A percentile compares a stretch with the other conserved stretches of the same genome.
These are phyloP conservation scores for Phaffia rhodozyma DNA, from an alignment of 1,284 basidiomycete species.

Conservation along the genomic window DNA sequence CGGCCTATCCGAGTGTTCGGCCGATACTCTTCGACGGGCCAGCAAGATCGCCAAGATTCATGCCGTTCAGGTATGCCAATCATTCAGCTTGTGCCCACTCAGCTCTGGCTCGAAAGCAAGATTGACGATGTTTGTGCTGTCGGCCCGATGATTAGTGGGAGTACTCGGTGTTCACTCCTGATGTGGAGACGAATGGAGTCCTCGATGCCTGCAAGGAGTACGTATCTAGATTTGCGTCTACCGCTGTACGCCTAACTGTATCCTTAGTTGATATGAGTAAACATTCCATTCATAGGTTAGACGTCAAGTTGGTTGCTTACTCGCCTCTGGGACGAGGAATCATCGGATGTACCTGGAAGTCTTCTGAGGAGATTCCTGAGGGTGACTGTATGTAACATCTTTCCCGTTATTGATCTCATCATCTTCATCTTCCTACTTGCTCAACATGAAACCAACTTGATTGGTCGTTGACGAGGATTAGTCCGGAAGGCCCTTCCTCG, in stretches of 20 bases:
- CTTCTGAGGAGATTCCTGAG: constrained; percentile 25
- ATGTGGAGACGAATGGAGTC: constrained; percentile 36
- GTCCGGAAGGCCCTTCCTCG: constrained; percentile 29
- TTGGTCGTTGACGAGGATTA: not conserved
- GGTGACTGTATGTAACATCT: constrained; percentile 22
- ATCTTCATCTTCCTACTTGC: not conserved
- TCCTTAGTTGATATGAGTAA: not conserved
- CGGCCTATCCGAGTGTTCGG: constrained; percentile 45
- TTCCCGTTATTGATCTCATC: not conserved
- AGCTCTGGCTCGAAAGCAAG: too few relatives aligned
- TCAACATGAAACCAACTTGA: too few relatives aligned
- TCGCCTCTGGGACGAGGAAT: constrained; percentile 25
- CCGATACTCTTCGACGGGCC: constrained; percentile 49
- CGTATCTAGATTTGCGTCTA: not conserved
- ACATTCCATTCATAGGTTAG: constrained; percentile 19
- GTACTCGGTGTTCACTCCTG: constrained; percentile 37
- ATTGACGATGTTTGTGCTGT: not conserved
- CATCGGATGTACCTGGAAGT: constrained; percentile 4
- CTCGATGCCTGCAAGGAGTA: constrained; percentile 32
- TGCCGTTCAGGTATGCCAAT: constrained; percentile 26
- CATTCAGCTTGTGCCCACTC: constrained; percentile 21
- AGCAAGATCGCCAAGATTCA: constrained; percentile 29
- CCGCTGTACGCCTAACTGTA: not conserved
- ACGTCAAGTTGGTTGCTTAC: constrained; percentile 35
- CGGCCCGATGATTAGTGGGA: constrained; percentile 29